Evolutionary conservation across 2,329 filamentous ascomycete genomes (phyloP).

Genomic region (Monosporascus sp.): DNA sequence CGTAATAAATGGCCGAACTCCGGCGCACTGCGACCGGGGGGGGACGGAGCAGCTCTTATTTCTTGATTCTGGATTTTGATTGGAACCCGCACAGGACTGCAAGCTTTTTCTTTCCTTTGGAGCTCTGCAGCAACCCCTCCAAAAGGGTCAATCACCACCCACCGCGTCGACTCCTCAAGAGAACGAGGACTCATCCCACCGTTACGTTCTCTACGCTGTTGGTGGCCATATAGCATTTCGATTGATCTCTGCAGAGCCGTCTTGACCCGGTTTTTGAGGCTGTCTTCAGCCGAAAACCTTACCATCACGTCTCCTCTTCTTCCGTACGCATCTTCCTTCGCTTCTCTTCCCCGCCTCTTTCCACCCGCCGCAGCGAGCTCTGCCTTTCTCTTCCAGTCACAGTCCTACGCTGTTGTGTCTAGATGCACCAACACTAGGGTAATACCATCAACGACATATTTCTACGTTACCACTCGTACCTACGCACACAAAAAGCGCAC

Average conservation of each 20-base stretch:
- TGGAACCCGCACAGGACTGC: not conserved
- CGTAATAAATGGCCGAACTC: not conserved
- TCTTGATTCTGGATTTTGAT: not conserved
- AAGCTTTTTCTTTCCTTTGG: not conserved
- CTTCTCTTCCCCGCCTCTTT: conserved; percentile 48
- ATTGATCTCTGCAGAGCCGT: conserved; percentile 6
- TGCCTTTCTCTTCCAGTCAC: conserved; percentile 51
- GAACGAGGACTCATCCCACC: conserved; percentile 18
- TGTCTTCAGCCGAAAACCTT: conserved; percentile 34
- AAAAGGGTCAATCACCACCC: not conserved
- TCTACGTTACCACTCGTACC: conserved; percentile 45
- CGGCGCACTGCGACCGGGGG: not conserved
- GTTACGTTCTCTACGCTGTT: not conserved
- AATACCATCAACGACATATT: not conserved
- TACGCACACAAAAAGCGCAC: conserved; percentile 57
- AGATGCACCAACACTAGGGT: conserved; percentile 33
- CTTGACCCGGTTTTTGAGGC: conserved; percentile 26
- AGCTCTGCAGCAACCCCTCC: not conserved
- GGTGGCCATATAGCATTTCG: conserved; percentile 9
- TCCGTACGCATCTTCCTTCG: conserved; percentile 38
- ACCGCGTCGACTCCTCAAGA: not conserved
- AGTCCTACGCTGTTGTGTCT: conserved; percentile 43
- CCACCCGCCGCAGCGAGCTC: conserved; percentile 60
- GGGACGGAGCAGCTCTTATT: not conserved
- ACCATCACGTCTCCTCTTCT: conserved; percentile 40